These are phyloP conservation scores for Phycomyces blakesleeanus DNA, from an alignment of 192 early-diverging fungal species.

Conservation along the genomic window DNA sequence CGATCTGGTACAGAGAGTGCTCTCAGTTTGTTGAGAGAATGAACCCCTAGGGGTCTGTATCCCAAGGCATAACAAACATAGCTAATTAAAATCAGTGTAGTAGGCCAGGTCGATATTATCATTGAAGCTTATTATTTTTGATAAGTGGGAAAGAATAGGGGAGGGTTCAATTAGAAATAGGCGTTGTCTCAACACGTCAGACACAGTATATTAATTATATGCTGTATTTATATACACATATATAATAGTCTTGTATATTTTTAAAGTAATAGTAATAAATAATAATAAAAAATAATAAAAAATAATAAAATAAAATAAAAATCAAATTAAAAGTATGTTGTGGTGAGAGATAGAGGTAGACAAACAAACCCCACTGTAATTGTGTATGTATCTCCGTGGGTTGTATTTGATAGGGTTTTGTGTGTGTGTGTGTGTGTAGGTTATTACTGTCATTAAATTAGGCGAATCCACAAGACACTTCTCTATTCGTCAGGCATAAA, in stretches of 20 bases:
- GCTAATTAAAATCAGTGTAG: too few relatives aligned
- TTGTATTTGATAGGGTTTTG: too few relatives aligned
- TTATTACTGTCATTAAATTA: background rate
- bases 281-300: background rate
- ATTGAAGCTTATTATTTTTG: too few relatives aligned
- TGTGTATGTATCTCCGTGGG: too few relatives aligned
- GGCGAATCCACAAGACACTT: background rate
- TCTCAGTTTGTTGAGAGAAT: slow-evolving; percentile 6
- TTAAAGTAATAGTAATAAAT: background rate
- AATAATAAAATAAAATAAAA: background rate
- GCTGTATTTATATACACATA: too few relatives aligned
- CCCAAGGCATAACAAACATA: background rate
- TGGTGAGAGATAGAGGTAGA: background rate
- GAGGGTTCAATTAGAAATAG: background rate
- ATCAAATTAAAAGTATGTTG: background rate
- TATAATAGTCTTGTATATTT: too few relatives aligned
- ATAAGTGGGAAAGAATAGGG: too few relatives aligned
- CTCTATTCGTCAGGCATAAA: slow-evolving; percentile 35
- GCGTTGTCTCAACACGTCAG: background rate
- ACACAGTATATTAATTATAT: background rate
- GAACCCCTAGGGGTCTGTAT: slow-evolving; percentile 8
- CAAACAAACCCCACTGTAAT: background rate
- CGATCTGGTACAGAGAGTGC: slow-evolving; percentile 24
- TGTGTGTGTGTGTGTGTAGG: background rate
- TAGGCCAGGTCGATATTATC: too few relatives aligned